A percentile compares a stretch with the other conserved stretches of the same genome.
Conservation (phyloP, 2,329 filamentous ascomycete genomes). For the Fusarium proliferatum region DNA sequence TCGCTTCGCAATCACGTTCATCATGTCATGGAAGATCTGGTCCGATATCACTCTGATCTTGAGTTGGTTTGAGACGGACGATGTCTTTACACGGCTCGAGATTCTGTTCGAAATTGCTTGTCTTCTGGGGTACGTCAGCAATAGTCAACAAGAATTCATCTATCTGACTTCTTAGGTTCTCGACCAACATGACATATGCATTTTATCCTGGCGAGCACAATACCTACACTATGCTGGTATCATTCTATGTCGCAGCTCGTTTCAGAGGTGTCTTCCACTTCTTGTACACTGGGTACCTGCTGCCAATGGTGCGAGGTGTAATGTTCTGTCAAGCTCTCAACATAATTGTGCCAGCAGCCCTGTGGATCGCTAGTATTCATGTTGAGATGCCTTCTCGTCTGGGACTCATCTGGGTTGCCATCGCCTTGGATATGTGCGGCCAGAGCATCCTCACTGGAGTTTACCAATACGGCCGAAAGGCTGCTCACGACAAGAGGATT, state of each 20-base stretch:
- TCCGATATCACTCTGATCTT: slow-evolving; percentile 66
- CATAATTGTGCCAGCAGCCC: slow-evolving; percentile 58
- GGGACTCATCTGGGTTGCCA: slow-evolving; percentile 66
- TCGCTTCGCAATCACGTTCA: slow-evolving; percentile 70
- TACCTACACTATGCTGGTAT: slow-evolving; percentile 68
- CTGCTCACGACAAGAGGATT: slow-evolving; percentile 33
- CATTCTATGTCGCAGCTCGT: slow-evolving; percentile 69
- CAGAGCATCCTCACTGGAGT: slow-evolving; percentile 55
- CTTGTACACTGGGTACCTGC: slow-evolving; percentile 55
- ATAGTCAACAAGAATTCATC: neutral
- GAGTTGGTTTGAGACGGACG: slow-evolving; percentile 72
- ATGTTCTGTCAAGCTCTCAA: slow-evolving; percentile 62
- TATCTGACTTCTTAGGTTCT: slow-evolving; percentile 54
- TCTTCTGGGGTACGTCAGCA: slow-evolving; percentile 61
- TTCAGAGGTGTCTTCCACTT: slow-evolving; percentile 64
- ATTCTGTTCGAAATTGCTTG: slow-evolving; percentile 71
- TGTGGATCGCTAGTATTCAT: slow-evolving; percentile 72
- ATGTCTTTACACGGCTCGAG: slow-evolving; percentile 67
- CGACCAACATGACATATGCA: slow-evolving; percentile 70
- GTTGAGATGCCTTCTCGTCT: slow-evolving; percentile 65
- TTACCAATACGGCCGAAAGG: slow-evolving; percentile 46
- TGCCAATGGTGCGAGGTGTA: slow-evolving; percentile 68
- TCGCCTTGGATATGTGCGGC: slow-evolving; percentile 65
- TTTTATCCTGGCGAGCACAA: slow-evolving; percentile 58
- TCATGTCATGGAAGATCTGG: slow-evolving; percentile 74